Conservation (phyloP, 2,329 filamentous ascomycete genomes). For the Hymenoscyphus repandus region DNA sequence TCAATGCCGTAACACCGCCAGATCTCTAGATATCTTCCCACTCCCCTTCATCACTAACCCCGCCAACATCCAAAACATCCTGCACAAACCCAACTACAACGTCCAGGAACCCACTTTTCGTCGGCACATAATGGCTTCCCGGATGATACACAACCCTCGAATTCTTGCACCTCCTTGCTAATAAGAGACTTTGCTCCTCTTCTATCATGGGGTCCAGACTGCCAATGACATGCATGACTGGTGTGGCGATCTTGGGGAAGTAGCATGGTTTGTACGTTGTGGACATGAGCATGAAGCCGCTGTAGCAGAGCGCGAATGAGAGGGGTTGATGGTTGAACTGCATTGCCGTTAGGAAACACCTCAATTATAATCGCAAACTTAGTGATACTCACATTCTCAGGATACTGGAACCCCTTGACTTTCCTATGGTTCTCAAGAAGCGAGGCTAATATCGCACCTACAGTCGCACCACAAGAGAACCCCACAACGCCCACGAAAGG, state of each 20-base stretch:
- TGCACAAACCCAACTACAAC: not conserved
- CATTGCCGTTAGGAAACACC: too few relatives aligned
- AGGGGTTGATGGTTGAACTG: not conserved
- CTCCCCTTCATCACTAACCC: not conserved
- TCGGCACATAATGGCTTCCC: slow-evolving; percentile 4
- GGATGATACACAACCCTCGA: slow-evolving; percentile 5
- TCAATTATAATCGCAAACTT: not conserved
- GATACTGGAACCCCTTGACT: not conserved
- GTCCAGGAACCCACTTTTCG: not conserved
- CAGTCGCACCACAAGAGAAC: slow-evolving; percentile 5
- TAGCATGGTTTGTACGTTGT: slow-evolving; percentile 5
- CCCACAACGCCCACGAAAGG: slow-evolving; percentile 8
- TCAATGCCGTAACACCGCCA: not conserved
- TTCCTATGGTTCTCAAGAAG: not conserved
- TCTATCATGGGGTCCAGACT: slow-evolving; percentile 5
- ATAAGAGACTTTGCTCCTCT: not conserved
- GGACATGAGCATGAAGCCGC: slow-evolving; percentile 6
- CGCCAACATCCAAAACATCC: not conserved
- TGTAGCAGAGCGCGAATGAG: slow-evolving; percentile 8
- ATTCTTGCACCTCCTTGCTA: slow-evolving; percentile 3
- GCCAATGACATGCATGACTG: slow-evolving; percentile 5
- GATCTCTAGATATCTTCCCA: not conserved
- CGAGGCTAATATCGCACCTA: slow-evolving; percentile 3
- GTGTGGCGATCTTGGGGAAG: slow-evolving; percentile 2
- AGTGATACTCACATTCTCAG: not conserved